Conservation (phyloP, 108 stramenopile species). For the Aureococcus anophagefferens region DNA sequence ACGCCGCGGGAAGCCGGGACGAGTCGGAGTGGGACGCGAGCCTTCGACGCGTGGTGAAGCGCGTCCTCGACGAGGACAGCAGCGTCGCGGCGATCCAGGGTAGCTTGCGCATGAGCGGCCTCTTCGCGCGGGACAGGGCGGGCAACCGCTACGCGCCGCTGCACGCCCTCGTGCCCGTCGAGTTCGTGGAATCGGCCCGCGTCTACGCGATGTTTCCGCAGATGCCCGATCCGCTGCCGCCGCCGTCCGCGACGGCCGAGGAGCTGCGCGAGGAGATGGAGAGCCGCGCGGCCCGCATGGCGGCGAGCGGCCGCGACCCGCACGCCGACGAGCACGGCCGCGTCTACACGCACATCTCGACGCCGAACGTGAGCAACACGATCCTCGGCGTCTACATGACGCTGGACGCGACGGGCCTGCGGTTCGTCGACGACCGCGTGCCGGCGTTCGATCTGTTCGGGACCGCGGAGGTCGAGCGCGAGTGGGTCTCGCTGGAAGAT, state of each 20-base stretch:
- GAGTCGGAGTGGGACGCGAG: constrained; percentile 16
- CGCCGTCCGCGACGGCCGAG: constrained; percentile 17
- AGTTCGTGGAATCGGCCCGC: constrained; percentile 13
- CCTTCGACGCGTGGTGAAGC: constrained; percentile 4
- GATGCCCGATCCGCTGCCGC: constrained; percentile 34
- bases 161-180: constrained; percentile 2
- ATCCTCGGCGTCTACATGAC: constrained; percentile 33
- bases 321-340: constrained; percentile 25
- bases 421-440: neutral
- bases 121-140: constrained; percentile 4
- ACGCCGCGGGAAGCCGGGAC: too few species aligned
- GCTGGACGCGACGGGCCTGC: constrained; percentile 19
- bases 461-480: constrained; percentile 2
- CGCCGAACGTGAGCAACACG: constrained; percentile 32
- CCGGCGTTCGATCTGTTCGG: constrained; percentile 32
- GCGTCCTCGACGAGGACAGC: constrained; percentile 19
- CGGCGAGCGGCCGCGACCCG: constrained; percentile 23
- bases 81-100: constrained; percentile 35
- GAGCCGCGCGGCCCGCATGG: constrained; percentile 23
- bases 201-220: constrained; percentile 38
- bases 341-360: constrained; percentile 31
- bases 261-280: constrained; percentile 19
- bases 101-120: constrained; percentile 32
- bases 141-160: constrained; percentile 9
- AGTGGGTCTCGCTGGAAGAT: constrained; percentile 23